Evolutionary conservation across 2,329 filamentous ascomycete genomes (phyloP), one percentile per base, ranked within the genome.

Genomic region (Geoglossum cookeanum): DNA sequence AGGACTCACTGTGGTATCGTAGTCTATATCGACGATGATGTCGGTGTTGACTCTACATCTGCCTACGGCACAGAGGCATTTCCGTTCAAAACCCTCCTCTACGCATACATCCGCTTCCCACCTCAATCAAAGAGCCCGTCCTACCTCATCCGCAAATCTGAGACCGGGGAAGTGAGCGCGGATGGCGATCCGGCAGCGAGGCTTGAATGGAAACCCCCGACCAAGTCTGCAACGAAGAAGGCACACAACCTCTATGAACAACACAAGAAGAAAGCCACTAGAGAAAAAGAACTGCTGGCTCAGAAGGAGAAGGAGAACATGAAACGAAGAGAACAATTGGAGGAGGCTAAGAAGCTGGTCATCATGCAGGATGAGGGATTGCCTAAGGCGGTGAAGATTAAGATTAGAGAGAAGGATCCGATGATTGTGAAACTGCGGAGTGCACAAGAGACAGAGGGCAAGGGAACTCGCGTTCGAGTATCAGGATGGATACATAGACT

Each of bases 151-250:
- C 80, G 84, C 67, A 84, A 85, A 63, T 84, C 81, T 33, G 74
- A 78, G 59, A 83, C 79, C 54, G 80, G 78, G 30, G 68, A 78
- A 27, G 70, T 77, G n/a, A 76, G 73, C 57, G 76, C 77, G 63
- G 77, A 77, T 66, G 81, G 81, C 60, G 85, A 87, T 64, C 76
- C 78, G 61, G 74, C 76, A 57, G 77, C 76, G 57, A 78, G 80
- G 62, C 70, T 83, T 61, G 78, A 81, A 64, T 95, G 84, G 85
- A 91, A 90, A 73, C 82, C 84, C 57, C 84, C 81, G 22, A 83
- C 85, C 60, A 94, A 92, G 74, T 85, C 84, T 59, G 87, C 87
- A 27, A 70, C 88, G 67, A 95, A 94, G 76, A 94, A 94, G 72
- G 85, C 84, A 3, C 80, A 80, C 73, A 83, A 81, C 68, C 81